A percentile compares a stretch with the other conserved stretches of the same genome.
Conservation (phyloP, 2,329 filamentous ascomycete genomes). For the Rasamsonia emersonii region DNA sequence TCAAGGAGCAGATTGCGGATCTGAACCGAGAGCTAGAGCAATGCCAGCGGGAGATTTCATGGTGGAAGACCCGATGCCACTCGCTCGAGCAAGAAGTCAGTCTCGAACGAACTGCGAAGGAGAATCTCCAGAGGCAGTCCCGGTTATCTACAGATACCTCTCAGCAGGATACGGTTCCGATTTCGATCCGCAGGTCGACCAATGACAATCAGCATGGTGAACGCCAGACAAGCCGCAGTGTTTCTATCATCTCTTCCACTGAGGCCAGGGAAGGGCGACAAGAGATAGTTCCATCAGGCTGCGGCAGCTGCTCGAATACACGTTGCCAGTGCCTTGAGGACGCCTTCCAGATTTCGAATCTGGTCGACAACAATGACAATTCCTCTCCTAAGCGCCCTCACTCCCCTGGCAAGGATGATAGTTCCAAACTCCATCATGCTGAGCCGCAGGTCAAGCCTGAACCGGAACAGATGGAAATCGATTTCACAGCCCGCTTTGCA, state of each 20-base stretch:
- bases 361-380: slow-evolving; percentile 31
- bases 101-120: slow-evolving; percentile 33
- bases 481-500: slow-evolving; percentile 62
- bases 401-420: slow-evolving; percentile 21
- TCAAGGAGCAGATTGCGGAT: slow-evolving; percentile 44
- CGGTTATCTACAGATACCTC: slow-evolving; percentile 23
- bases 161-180: slow-evolving; percentile 6
- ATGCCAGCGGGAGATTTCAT: slow-evolving; percentile 44
- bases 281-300: slow-evolving; percentile 48
- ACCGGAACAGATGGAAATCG: slow-evolving; percentile 54
- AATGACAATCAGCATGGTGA: background rate
- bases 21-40: slow-evolving; percentile 61
- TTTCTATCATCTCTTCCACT: too few relatives aligned
- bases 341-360: slow-evolving; percentile 39
- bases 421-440: slow-evolving; percentile 47
- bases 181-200: background rate
- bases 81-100: slow-evolving; percentile 55
- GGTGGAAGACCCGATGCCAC: slow-evolving; percentile 48
- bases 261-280: slow-evolving; percentile 16
- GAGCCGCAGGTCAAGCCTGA: slow-evolving; percentile 40
- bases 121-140: slow-evolving; percentile 35
- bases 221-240: background rate
- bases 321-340: slow-evolving; percentile 56
- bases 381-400: slow-evolving; percentile 27
- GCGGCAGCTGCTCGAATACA: slow-evolving; percentile 56